Evolutionary conservation across 768 basidiomycete genomes (phyloP).

Genomic region (Obba rivulosa): DNA sequence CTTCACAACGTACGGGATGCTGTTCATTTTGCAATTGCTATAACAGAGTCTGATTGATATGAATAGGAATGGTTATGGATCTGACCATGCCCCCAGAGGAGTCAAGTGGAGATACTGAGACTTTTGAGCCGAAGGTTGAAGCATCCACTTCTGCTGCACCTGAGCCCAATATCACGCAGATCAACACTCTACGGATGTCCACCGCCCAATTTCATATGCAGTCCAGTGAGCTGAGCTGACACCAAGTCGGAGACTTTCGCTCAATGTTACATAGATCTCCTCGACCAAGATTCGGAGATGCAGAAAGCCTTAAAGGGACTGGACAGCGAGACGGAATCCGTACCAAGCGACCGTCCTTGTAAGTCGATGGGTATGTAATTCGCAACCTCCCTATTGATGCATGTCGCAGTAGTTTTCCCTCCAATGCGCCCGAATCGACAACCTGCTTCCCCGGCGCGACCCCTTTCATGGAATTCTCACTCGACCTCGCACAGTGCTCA

Average conservation of each 20-base stretch:
- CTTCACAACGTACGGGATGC: conserved; percentile 17
- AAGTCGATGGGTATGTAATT: background rate
- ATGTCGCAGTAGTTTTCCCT: background rate
- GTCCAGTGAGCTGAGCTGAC: conserved; percentile 41
- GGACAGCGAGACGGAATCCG: conserved; percentile 41
- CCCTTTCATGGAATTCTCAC: conserved; percentile 19
- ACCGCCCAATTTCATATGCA: conserved; percentile 39
- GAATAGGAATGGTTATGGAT: conserved; percentile 12
- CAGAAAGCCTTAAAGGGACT: conserved; percentile 53
- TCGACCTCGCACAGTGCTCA: conserved; percentile 19
- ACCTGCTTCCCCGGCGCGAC: conserved; percentile 9
- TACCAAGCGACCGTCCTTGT: conserved; percentile 1
- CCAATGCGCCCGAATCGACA: conserved; percentile 1
- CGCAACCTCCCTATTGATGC: background rate
- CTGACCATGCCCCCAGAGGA: conserved; percentile 16
- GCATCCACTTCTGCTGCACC: conserved; percentile 39
- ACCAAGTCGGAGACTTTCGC: background rate
- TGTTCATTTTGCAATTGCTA: background rate
- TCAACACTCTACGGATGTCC: conserved; percentile 47
- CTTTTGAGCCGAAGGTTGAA: conserved; percentile 26
- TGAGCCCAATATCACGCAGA: conserved; percentile 49
- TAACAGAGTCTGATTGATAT: background rate
- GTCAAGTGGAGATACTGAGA: conserved; percentile 34
- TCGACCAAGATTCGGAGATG: conserved; percentile 73
- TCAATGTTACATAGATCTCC: conserved; percentile 42